Evolutionary conservation across 2,329 filamentous ascomycete genomes (phyloP).

Genomic region (Fusarium zealandicum): DNA sequence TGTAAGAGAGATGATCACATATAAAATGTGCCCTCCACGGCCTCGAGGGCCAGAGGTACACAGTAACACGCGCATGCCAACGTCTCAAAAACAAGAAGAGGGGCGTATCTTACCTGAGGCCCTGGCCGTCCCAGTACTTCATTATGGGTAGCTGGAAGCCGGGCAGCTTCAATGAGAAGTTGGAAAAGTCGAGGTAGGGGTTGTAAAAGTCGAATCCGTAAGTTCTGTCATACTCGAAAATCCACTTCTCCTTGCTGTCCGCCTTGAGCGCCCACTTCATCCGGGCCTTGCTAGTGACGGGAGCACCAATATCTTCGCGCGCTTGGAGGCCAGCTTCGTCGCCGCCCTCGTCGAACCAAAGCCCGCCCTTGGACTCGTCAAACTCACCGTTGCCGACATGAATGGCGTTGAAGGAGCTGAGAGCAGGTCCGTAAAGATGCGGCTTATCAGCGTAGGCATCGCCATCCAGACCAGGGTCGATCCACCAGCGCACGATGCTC

Average conservation of each 20-base stretch:
- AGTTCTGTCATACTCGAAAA: conserved; percentile 61
- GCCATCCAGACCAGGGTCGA: conserved; percentile 89
- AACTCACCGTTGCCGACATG: conserved; percentile 65
- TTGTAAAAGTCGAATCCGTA: conserved; percentile 81
- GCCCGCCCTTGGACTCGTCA: conserved; percentile 56
- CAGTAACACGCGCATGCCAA: too few species aligned
- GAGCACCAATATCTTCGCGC: conserved; percentile 58
- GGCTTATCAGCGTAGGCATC: conserved; percentile 88
- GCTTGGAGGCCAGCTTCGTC: conserved; percentile 61
- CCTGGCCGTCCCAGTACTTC: conserved; percentile 82
- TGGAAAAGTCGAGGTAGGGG: conserved; percentile 84
- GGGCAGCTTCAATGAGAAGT: conserved; percentile 74
- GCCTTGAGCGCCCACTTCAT: conserved; percentile 65
- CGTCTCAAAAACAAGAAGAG: conserved; percentile 12
- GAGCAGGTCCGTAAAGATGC: conserved; percentile 82
- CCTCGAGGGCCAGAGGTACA: neutral
- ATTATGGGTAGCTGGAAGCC: conserved; percentile 77
- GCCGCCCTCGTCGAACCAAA: conserved; percentile 71
- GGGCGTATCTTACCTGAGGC: conserved; percentile 66
- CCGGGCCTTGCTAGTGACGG: conserved; percentile 59
- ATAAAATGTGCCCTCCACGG: conserved; percentile 24
- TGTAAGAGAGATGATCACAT: conserved; percentile 28
- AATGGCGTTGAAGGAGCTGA: conserved; percentile 81
- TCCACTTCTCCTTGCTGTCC: conserved; percentile 58
- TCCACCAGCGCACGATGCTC: conserved; percentile 85